Evolutionary conservation across 192 early-diverging fungal species (phyloP).

Genomic region (Linnemannia schmuckeri): DNA sequence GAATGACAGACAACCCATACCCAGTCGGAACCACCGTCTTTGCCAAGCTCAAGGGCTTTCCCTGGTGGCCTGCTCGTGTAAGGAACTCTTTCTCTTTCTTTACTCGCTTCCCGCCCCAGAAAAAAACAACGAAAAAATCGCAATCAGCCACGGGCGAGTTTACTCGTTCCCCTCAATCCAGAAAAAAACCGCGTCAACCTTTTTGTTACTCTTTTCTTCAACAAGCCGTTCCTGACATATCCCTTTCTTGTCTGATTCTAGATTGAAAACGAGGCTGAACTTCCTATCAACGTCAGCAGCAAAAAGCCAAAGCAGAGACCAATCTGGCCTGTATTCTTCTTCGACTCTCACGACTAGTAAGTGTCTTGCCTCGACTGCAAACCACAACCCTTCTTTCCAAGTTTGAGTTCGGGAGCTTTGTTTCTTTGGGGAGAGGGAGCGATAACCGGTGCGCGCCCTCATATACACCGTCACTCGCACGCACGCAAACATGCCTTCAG

Average conservation of each 20-base stretch:
- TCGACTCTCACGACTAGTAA: constrained; percentile 56
- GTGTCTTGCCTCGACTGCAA: constrained; percentile 6
- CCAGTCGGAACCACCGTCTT: constrained; percentile 66
- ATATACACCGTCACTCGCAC: neutral
- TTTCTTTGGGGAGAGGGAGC: neutral
- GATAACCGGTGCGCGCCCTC: neutral
- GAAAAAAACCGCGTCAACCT: neutral
- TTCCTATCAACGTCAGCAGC: constrained; percentile 45
- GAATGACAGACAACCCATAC: constrained; percentile 55
- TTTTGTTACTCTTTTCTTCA: neutral
- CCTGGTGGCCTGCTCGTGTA: constrained; percentile 76
- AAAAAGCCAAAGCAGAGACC: constrained; percentile 55
- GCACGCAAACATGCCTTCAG: neutral
- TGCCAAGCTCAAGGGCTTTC: constrained; percentile 71
- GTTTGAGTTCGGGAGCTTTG: neutral
- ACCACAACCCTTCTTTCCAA: neutral
- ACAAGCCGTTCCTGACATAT: neutral
- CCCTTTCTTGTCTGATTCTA: neutral
- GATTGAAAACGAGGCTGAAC: constrained; percentile 40
- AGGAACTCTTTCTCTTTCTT: constrained; percentile 4
- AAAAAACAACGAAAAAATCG: neutral
- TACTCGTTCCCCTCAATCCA: neutral
- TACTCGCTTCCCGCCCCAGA: neutral
- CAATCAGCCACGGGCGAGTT: neutral
- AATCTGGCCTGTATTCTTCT: constrained; percentile 57